Conservation (phyloP, 192 early-diverging fungal species). For the Podila horticola region DNA sequence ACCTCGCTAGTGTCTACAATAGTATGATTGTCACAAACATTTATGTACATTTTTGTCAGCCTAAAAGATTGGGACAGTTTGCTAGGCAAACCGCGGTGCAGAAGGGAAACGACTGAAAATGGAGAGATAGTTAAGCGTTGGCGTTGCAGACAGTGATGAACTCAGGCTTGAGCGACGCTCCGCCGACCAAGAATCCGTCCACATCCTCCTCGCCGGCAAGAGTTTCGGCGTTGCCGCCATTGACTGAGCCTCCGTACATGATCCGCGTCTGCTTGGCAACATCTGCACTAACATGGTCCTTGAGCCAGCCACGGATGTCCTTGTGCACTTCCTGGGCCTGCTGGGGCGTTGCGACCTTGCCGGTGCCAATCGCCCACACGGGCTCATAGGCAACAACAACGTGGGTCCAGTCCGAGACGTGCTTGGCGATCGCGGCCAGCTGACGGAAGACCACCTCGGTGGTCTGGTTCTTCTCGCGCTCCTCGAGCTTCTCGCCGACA, state of each 20-base stretch:
- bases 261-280: conserved; percentile 91
- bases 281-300: conserved; percentile 75
- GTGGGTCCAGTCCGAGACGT: conserved; percentile 84
- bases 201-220: conserved; percentile 83
- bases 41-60: too few species aligned
- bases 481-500: conserved; percentile 92
- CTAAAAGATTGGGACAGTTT: too few species aligned
- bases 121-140: not conserved
- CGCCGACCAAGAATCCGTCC: conserved; percentile 98
- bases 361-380: conserved; percentile 99
- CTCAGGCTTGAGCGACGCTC: conserved; percentile 93
- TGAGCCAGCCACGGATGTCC: conserved; percentile 84
- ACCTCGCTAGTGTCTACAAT: too few species aligned
- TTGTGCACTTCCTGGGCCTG: conserved; percentile 96
- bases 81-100: too few species aligned
- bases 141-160: conserved; percentile 68
- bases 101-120: not conserved
- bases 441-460: conserved; percentile 86
- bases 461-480: conserved; percentile 89
- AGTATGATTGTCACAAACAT: too few species aligned
- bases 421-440: conserved; percentile 81
- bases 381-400: conserved; percentile 99
- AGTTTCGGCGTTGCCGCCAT: conserved; percentile 80
- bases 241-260: conserved; percentile 95
- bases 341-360: conserved; percentile 91